Evolutionary conservation across 148 eudicot genomes (phyloP).

Genomic region (Dysphania ambrosioides): DNA sequence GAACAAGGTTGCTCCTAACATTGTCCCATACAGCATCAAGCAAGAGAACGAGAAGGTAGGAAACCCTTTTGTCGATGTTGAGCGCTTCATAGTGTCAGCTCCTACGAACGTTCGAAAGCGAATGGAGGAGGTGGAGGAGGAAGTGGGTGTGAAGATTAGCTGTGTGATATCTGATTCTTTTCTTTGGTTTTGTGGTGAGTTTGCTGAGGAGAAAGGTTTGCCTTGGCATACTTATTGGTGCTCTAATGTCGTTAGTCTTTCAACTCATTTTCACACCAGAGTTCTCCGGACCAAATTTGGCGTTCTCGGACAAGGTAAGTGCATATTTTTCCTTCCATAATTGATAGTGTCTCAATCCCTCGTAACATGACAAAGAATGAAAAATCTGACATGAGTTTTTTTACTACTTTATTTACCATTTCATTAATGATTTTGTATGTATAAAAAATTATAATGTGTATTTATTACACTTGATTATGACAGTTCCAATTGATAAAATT

Average conservation of each 20-base stretch:
- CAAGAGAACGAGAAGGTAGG: conserved; percentile 20
- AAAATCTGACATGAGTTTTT: no score
- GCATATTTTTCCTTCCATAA: background rate
- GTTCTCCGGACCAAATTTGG: conserved; percentile 36
- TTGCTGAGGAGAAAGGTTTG: conserved; percentile 39
- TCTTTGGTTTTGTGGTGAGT: conserved; percentile 44
- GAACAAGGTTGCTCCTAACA: conserved; percentile 2
- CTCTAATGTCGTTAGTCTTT: conserved; percentile 32
- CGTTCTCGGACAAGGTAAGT: conserved; percentile 14
- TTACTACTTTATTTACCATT: no score
- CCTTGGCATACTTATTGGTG: conserved; percentile 46
- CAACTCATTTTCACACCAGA: conserved; percentile 45
- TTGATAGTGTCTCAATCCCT: no score
- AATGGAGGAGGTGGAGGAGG: conserved; percentile 37
- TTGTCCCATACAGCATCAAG: conserved; percentile 24
- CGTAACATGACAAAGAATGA: no score
- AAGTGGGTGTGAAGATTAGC: conserved; percentile 34
- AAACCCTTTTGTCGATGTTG: conserved; percentile 31
- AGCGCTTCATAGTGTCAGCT: conserved; percentile 30
- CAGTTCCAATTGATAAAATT: no score
- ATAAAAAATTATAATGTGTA: no score
- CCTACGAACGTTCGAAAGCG: conserved; percentile 24
- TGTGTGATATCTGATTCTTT: conserved; percentile 53
- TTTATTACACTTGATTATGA: no score
- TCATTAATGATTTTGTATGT: no score